Evolutionary conservation across 768 basidiomycete species (phyloP).

Genomic region (Suillus cothurnatus): DNA sequence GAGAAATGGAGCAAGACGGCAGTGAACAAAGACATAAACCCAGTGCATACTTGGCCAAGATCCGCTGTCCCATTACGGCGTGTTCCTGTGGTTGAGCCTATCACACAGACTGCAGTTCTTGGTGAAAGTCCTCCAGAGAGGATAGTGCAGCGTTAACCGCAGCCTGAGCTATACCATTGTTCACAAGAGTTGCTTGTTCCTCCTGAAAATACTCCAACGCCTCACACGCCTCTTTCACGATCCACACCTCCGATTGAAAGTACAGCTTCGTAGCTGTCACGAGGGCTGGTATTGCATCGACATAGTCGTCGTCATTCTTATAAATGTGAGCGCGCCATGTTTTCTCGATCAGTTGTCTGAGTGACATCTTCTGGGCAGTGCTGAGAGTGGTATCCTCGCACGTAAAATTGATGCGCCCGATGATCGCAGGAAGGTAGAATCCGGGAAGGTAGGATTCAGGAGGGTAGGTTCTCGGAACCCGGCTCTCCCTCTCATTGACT

Average conservation of each 20-base stretch:
- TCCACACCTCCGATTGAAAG: neutral
- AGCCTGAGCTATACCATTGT: neutral
- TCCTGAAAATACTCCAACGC: neutral
- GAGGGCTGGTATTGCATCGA: neutral
- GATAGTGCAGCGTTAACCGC: neutral
- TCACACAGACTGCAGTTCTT: neutral
- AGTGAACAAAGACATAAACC: neutral
- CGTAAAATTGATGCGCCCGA: neutral
- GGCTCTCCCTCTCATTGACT: neutral
- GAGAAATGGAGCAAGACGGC: neutral
- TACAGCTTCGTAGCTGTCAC: neutral
- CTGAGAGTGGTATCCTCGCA: neutral
- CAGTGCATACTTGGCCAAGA: neutral
- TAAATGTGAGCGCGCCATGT: neutral
- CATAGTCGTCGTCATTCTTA: neutral
- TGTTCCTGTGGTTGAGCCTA: neutral
- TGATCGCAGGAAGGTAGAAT: neutral
- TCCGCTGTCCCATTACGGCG: neutral
- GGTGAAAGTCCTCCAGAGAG: neutral
- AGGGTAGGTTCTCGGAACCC: neutral
- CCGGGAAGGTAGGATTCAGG: neutral
- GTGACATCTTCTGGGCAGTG: neutral
- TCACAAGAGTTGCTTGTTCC: neutral
- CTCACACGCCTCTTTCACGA: neutral
- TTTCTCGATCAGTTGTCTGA: neutral